Evolutionary conservation across 1,139 yeast genomes (phyloP).

Genomic region (Entelexis sorbosivorans): DNA sequence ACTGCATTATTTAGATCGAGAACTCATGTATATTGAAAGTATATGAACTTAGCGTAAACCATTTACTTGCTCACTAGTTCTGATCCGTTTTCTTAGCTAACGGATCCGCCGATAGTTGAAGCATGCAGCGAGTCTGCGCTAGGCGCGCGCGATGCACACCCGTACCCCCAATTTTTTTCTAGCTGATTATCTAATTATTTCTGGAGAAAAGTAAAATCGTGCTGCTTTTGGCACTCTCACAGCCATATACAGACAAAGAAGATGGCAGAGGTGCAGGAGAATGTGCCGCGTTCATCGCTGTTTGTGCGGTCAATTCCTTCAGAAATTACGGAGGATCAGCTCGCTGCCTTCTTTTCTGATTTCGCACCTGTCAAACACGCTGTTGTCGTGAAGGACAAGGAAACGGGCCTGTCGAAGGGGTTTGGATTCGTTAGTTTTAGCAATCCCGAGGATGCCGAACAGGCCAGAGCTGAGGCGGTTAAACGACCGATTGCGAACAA

Average conservation of each 20-base stretch:
- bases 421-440: constrained; percentile 93
- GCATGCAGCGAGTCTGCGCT: neutral
- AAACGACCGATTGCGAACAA: constrained; percentile 51
- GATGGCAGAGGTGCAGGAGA: constrained; percentile 1
- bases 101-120: too few relatives aligned
- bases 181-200: constrained; percentile 17
- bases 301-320: constrained; percentile 78
- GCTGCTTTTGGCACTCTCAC: neutral
- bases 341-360: constrained; percentile 75
- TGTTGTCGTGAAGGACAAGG: constrained; percentile 70
- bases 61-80: too few relatives aligned
- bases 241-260: neutral
- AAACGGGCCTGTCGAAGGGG: constrained; percentile 62
- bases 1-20: too few relatives aligned
- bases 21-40: too few relatives aligned
- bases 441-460: constrained; percentile 68
- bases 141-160: neutral
- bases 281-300: constrained; percentile 32
- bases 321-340: constrained; percentile 68
- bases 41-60: too few relatives aligned
- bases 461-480: constrained; percentile 61
- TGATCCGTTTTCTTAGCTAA: too few relatives aligned
- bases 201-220: constrained; percentile 1
- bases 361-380: constrained; percentile 95
- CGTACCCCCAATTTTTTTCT: neutral